Evolutionary conservation across 352 stramenopile species (phyloP).

Genomic region (Thraustotheca clavata): DNA sequence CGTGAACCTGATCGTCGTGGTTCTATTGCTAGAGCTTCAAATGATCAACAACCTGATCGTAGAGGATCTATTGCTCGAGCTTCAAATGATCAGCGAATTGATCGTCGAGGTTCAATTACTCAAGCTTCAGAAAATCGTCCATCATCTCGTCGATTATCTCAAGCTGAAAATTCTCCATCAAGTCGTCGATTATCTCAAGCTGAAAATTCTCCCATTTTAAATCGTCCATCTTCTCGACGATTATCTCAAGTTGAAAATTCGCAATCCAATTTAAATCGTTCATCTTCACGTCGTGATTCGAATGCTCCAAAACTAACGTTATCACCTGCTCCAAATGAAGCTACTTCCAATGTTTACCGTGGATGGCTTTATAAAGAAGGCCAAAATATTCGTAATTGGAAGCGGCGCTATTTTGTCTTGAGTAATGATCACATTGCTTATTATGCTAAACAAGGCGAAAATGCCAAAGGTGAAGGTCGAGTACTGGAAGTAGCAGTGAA

Average conservation of each 20-base stretch:
- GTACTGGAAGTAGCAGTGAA: background rate
- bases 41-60: background rate
- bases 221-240: background rate
- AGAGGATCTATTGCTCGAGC: background rate
- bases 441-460: slow-evolving; percentile 24
- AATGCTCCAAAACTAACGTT: no score
- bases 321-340: background rate
- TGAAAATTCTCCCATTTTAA: background rate
- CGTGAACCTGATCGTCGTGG: background rate
- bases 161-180: background rate
- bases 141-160: background rate
- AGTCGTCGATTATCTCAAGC: background rate
- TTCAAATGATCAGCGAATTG: background rate
- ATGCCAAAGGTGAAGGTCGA: slow-evolving; percentile 18
- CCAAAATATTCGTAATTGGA: slow-evolving; percentile 53
- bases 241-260: background rate
- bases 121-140: background rate
- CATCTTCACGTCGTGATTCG: background rate
- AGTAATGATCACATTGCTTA: slow-evolving; percentile 14
- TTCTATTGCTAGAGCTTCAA: no score
- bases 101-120: background rate
- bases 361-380: slow-evolving; percentile 71
- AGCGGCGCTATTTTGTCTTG: slow-evolving; percentile 39
- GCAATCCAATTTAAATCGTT: background rate
- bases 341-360: background rate